Percentiles rank a stretch among this genome's conserved stretches.
Evolutionary conservation across 179 eudicot genomes (phyloP).

Genomic region (Corrigiola litoralis): DNA sequence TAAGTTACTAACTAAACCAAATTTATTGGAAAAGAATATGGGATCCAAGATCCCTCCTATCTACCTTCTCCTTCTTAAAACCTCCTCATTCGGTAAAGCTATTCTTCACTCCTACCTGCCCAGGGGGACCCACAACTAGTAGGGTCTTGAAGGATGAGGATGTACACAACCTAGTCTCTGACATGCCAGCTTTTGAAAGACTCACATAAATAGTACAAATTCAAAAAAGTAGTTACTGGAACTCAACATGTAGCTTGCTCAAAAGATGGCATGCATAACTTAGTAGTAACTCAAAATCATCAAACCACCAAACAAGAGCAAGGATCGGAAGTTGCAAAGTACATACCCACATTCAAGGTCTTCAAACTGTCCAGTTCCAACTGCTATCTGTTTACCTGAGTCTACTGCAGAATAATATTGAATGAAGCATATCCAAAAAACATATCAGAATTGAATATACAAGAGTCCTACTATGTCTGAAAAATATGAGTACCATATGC

Average conservation of each 20-base stretch:
- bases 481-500: no score
- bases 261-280: background rate
- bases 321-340: background rate
- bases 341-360: constrained; percentile 73
- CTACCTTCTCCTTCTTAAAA: no score
- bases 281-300: background rate
- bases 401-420: constrained; percentile 22
- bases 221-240: background rate
- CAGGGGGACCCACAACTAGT: no score
- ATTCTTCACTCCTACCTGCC: no score
- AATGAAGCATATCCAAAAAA: background rate
- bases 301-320: background rate
- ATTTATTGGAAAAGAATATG: no score
- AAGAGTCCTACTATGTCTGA: no score
- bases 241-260: background rate
- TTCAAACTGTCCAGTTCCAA: constrained; percentile 72
- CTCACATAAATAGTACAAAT: no score
- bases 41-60: no score
- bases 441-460: no score
- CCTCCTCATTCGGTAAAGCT: no score
- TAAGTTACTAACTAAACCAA: background rate
- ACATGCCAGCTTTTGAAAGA: background rate
- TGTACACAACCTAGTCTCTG: background rate
- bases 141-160: no score
- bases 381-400: constrained; percentile 56